Conservation (phyloP, 169 alveolate genomes). For the Eimeria sp. region DNA sequence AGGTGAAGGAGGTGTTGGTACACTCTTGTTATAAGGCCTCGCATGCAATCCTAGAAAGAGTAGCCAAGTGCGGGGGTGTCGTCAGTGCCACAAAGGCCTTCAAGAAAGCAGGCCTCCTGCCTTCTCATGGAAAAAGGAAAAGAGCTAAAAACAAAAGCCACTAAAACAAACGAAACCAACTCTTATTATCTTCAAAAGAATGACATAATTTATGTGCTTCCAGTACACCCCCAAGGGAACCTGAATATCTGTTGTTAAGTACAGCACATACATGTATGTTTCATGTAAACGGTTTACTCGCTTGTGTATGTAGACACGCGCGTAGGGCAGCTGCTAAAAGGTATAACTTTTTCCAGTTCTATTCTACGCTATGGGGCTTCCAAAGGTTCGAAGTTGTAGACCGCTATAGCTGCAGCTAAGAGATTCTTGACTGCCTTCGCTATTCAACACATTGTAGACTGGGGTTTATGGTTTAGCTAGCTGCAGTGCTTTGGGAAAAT, state of each 20-base stretch:
- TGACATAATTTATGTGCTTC: not conserved
- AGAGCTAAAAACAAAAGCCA: not conserved
- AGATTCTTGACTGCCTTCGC: not conserved
- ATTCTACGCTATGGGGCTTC: not conserved
- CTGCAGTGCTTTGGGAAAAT: not conserved
- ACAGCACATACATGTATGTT: too few relatives aligned
- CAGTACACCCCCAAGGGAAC: too few relatives aligned
- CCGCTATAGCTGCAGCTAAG: not conserved
- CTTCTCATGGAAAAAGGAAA: not conserved
- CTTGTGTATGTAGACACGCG: too few relatives aligned
- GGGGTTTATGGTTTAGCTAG: not conserved
- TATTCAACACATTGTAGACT: not conserved
- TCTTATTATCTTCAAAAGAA: not conserved
- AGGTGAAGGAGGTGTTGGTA: slow-evolving; percentile 35
- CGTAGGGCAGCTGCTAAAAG: too few relatives aligned
- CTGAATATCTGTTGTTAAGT: too few relatives aligned
- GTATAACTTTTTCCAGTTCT: not conserved
- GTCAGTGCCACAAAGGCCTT: slow-evolving; percentile 61
- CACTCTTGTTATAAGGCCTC: slow-evolving; percentile 42
- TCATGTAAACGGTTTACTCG: too few relatives aligned
- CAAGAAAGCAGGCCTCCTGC: slow-evolving; percentile 18
- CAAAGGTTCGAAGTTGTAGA: not conserved
- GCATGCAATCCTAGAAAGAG: not conserved
- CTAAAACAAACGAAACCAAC: not conserved
- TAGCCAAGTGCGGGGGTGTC: slow-evolving; percentile 59